A percentile compares a stretch with the other conserved stretches of the same genome.
These are phyloP conservation scores for Chrysoporthe cubensis DNA, from an alignment of 2,329 filamentous ascomycete species.

Conservation along the genomic window DNA sequence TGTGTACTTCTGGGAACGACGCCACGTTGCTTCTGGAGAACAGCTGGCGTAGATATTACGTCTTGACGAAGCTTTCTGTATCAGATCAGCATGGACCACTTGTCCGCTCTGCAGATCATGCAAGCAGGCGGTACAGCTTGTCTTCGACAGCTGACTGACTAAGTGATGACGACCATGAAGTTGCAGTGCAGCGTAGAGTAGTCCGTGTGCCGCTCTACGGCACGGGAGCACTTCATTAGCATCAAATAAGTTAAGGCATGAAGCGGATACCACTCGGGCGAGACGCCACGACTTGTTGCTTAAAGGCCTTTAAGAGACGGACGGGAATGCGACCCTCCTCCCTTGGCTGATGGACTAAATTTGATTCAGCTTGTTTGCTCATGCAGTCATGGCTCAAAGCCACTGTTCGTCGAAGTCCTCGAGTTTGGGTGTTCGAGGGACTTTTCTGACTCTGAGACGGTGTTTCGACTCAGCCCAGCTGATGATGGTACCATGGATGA, in stretches of 20 bases:
- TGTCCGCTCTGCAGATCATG: background rate
- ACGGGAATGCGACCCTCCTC: background rate
- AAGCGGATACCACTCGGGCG: background rate
- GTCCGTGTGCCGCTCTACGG: background rate
- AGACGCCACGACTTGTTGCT: background rate
- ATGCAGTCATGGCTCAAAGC: background rate
- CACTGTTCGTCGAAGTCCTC: background rate
- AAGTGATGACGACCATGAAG: background rate
- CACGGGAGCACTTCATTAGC: background rate
- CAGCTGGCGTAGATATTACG: background rate
- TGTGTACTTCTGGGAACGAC: background rate
- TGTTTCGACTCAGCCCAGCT: too few relatives aligned
- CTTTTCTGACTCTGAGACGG: background rate
- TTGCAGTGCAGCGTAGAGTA: background rate
- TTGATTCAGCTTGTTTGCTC: background rate
- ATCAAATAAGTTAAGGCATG: background rate
- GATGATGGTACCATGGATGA: background rate
- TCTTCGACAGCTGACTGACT: background rate
- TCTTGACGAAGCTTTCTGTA: background rate
- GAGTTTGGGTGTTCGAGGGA: background rate
- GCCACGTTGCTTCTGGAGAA: background rate
- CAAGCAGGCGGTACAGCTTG: background rate
- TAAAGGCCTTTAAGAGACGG: background rate
- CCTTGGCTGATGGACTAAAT: background rate
- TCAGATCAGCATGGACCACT: background rate